Conservation (phyloP, 176 grass and related monocot genomes). For the Saccharum spontaneum region DNA sequence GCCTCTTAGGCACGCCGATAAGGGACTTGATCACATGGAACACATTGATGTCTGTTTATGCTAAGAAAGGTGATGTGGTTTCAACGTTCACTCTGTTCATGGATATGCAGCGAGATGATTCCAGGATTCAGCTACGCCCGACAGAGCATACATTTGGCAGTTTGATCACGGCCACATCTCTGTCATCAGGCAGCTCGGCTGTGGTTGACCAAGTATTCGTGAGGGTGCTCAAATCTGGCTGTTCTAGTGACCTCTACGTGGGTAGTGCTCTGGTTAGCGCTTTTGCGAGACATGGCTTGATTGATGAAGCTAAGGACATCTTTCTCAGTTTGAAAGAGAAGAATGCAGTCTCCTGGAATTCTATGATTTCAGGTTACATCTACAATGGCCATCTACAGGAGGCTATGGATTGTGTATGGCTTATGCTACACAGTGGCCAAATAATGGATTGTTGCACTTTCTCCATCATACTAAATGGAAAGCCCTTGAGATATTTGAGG, state of each 20-base stretch:
- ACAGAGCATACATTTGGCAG: constrained; percentile 76
- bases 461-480: constrained; percentile 74
- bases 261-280: constrained; percentile 77
- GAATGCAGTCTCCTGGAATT: constrained; percentile 84
- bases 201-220: constrained; percentile 61
- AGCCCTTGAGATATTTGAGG: constrained; percentile 66
- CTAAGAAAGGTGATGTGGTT: constrained; percentile 55
- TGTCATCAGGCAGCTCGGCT: constrained; percentile 28
- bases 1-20: not conserved
- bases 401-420: constrained; percentile 74
- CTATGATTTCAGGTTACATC: constrained; percentile 80
- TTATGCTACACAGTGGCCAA: constrained; percentile 66
- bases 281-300: constrained; percentile 59
- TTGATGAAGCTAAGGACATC: constrained; percentile 63
- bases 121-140: constrained; percentile 34
- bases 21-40: constrained; percentile 78
- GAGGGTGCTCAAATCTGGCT: constrained; percentile 55
- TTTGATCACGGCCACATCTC: constrained; percentile 54
- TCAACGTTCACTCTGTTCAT: constrained; percentile 51
- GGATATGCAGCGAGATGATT: constrained; percentile 46
- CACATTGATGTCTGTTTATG: constrained; percentile 67
- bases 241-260: constrained; percentile 64
- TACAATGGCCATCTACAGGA: constrained; percentile 71
- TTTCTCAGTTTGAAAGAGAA: constrained; percentile 60
- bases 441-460: constrained; percentile 71